Conservation (phyloP, 2,329 filamentous ascomycete species). For the Exophiala calicioides region DNA sequence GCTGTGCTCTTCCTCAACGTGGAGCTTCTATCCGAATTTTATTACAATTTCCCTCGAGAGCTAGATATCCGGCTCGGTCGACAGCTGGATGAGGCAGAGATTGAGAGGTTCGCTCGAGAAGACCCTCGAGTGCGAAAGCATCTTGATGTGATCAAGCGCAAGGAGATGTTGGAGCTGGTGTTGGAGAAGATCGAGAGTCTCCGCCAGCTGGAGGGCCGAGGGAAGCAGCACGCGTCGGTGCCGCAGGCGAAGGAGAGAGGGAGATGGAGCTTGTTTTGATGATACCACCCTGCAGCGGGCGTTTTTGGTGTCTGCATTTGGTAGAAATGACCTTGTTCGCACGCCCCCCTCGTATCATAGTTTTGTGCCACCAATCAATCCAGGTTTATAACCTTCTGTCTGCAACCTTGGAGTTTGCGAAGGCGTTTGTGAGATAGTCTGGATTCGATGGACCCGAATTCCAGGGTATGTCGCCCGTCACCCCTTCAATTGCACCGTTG, state of each 20-base stretch:
- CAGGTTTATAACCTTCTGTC: not conserved
- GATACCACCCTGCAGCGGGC: conserved; percentile 23
- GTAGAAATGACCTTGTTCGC: conserved; percentile 15
- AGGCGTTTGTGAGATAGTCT: conserved; percentile 6
- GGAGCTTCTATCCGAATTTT: conserved; percentile 93
- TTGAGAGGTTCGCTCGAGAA: conserved; percentile 89
- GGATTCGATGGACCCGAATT: conserved; percentile 29
- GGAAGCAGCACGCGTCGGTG: conserved; percentile 48
- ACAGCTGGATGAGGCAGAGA: conserved; percentile 73
- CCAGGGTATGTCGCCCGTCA: conserved; percentile 59
- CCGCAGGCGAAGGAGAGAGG: conserved; percentile 39
- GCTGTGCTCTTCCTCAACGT: conserved; percentile 97
- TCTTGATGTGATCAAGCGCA: conserved; percentile 86
- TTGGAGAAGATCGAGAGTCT: conserved; percentile 94
- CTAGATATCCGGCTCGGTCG: conserved; percentile 83
- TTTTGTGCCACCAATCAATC: not conserved
- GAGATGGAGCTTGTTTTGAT: conserved; percentile 48
- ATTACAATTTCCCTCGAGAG: conserved; percentile 94
- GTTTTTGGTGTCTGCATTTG: conserved; percentile 7
- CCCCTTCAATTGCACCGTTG: conserved; percentile 61
- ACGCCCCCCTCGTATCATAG: conserved; percentile 16
- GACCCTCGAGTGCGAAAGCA: conserved; percentile 88
- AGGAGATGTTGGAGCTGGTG: conserved; percentile 89
- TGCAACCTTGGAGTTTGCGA: not conserved
- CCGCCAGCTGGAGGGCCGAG: conserved; percentile 75